A percentile compares a stretch with the other conserved stretches of the same genome.
phyloP scores from a whole-genome alignment of 495 filamentous ascomycete genomes.

The Xanthoparmelia taractica region DNA sequence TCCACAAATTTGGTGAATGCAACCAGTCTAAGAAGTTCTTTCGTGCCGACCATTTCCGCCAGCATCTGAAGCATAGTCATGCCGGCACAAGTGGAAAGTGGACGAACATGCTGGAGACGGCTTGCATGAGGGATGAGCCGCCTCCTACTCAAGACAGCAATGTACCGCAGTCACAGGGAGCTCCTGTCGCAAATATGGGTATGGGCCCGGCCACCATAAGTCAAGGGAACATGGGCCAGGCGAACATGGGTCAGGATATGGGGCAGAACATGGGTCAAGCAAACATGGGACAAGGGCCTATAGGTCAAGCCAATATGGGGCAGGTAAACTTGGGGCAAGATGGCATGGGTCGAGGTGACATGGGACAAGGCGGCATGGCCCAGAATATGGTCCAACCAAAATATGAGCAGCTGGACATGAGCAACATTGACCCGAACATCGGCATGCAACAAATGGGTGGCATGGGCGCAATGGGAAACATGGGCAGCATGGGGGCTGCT shows the following conservation, averaged over 20 bases:
- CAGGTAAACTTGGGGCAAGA: slow-evolving; percentile 16
- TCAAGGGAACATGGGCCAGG: slow-evolving; percentile 11
- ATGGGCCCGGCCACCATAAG: slow-evolving; percentile 18
- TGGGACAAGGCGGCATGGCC: slow-evolving; percentile 17
- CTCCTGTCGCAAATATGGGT: slow-evolving; percentile 27
- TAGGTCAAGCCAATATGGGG: slow-evolving; percentile 12
- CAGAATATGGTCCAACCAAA: slow-evolving; percentile 4
- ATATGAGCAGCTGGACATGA: slow-evolving; percentile 20
- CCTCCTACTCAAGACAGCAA: slow-evolving; percentile 17
- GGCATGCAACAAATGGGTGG: slow-evolving; percentile 15
- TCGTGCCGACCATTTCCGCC: slow-evolving; percentile 93
- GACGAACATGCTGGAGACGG: slow-evolving; percentile 96
- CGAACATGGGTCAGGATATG: slow-evolving; percentile 19
- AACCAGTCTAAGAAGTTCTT: slow-evolving; percentile 98
- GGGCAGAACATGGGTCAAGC: slow-evolving; percentile 13
- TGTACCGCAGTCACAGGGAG: slow-evolving; percentile 14
- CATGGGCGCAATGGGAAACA: slow-evolving; percentile 13
- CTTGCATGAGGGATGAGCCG: slow-evolving; percentile 91
- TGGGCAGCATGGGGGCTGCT: slow-evolving; percentile 10
- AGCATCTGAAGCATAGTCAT: slow-evolving; percentile 97
- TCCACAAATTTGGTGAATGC: slow-evolving; percentile 97
- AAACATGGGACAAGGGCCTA: slow-evolving; percentile 9
- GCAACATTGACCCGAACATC: slow-evolving; percentile 23
- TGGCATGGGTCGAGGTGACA: slow-evolving; percentile 2
- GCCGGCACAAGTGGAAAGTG: slow-evolving; percentile 95